These are phyloP conservation scores for Talaromyces sp. DNA, from an alignment of 2,329 filamentous ascomycete species.

Conservation along the genomic window DNA sequence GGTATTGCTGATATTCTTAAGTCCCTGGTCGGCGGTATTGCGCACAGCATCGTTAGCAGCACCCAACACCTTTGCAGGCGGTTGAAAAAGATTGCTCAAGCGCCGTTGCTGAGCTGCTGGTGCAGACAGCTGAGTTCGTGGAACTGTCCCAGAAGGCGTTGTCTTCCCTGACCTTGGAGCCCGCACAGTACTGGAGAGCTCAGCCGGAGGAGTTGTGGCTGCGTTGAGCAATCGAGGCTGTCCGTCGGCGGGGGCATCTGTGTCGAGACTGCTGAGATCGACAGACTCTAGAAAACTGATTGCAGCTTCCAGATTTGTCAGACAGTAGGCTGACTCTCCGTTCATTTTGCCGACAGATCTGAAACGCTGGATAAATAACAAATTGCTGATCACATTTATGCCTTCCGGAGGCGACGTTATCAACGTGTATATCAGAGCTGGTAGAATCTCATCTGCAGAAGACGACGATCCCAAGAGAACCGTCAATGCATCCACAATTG, in stretches of 20 bases:
- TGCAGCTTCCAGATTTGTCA: constrained; percentile 92
- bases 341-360: constrained; percentile 81
- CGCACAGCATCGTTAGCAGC: constrained; percentile 81
- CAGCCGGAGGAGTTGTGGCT: constrained; percentile 24
- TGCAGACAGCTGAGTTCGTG: constrained; percentile 28
- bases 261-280: constrained; percentile 81
- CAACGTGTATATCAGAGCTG: constrained; percentile 91
- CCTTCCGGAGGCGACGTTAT: constrained; percentile 85
- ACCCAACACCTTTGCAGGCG: constrained; percentile 75
- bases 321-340: constrained; percentile 90
- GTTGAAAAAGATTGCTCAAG: constrained; percentile 81
- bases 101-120: constrained; percentile 63
- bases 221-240: constrained; percentile 55
- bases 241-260: constrained; percentile 70
- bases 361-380: constrained; percentile 92
- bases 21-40: constrained; percentile 81
- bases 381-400: constrained; percentile 86
- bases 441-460: constrained; percentile 94
- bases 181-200: constrained; percentile 28
- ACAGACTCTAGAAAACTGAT: constrained; percentile 95
- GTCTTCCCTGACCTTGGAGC: constrained; percentile 28
- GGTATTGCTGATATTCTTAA: constrained; percentile 88
- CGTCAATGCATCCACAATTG: constrained; percentile 82
- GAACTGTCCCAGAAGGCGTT: constrained; percentile 32
- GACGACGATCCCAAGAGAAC: constrained; percentile 67